Evolutionary conservation across 2,329 filamentous ascomycete species (phyloP).

Genomic region (Microdochium trichocladiopsis): DNA sequence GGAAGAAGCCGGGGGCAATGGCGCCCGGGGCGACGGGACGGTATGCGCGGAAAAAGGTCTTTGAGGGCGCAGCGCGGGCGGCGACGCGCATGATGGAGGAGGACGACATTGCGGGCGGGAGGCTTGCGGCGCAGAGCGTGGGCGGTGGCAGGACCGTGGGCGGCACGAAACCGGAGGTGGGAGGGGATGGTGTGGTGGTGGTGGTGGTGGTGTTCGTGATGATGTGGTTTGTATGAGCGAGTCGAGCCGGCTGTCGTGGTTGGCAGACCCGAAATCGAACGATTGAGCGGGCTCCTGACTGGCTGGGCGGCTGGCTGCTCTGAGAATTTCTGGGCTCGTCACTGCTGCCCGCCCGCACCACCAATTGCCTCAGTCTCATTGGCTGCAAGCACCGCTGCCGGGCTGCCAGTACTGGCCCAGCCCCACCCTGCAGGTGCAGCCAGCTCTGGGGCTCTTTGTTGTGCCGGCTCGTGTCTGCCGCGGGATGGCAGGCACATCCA

Average conservation of each 20-base stretch:
- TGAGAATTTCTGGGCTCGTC: neutral
- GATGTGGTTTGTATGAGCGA: neutral
- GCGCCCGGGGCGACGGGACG: conserved; percentile 49
- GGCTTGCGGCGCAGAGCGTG: neutral
- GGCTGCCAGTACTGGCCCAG: neutral
- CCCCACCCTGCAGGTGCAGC: neutral
- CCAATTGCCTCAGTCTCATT: neutral
- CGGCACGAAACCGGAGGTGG: neutral
- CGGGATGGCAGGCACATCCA: too few relatives aligned
- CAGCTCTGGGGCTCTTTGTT: too few relatives aligned
- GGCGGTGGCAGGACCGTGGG: neutral
- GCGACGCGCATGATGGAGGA: conserved; percentile 63
- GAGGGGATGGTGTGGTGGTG: neutral
- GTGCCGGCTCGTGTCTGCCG: too few relatives aligned
- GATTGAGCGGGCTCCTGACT: neutral
- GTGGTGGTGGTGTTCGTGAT: neutral
- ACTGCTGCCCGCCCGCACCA: neutral
- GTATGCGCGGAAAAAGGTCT: conserved; percentile 58
- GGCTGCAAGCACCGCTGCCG: neutral
- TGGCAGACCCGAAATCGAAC: neutral
- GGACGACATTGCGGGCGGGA: conserved; percentile 50
- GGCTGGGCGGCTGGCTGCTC: neutral
- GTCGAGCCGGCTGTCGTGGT: neutral
- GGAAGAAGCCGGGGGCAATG: conserved; percentile 41
- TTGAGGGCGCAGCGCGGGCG: conserved; percentile 53